Evolutionary conservation across 192 early-diverging fungal genomes (phyloP), one percentile per base, ranked within the genome.

Genomic region (Gaertneriomyces sp.): DNA sequence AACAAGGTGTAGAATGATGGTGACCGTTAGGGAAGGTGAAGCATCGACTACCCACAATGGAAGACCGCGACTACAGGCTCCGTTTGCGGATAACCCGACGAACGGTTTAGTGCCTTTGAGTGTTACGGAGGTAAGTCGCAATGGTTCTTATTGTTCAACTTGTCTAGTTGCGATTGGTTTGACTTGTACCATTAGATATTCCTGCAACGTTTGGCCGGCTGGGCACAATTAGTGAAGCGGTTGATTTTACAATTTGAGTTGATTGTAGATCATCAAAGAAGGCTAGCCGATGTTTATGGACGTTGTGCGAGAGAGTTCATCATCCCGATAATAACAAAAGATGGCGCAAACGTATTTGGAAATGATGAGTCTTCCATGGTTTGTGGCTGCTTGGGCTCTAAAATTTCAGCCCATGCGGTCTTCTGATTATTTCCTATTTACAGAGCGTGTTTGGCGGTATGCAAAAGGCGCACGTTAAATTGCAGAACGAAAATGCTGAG

Each of bases 201-300:
- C 58, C 61, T 79, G 10, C 60, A 73, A 39, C 62, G 78, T 4
- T 67, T 79, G 14, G 61, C 45, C 9, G 77, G 77, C 10, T 82
- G 81, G 81, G 49, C 53, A 17, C 57, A 60, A 6, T 56, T 82
- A 4, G 69, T 82, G 14, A 38, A 45, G 60, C 53, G 72, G 7
- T 60, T 78, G 14, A 74, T 74, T 41, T 45, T 38, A n/a, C 71
- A 79, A 50, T 75, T 75, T 42, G 69, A 79, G 52, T 25, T 63
- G 45, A 63, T 72, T 51, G 25, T 72, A 14, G 77, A 79, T 4
- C 73, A 77, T 54, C 75, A 82, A 53, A 75, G 74, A 61, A 63
- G 66, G 10, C 46, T 76, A 9, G 45, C 75, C 8, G 81, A 75
- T 47, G 60, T 57, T 19, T 69, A 62, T 56, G 53, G 42, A 20